phyloP scores from a whole-genome alignment of 2,329 filamentous ascomycete species.

The Alternaria incomplexa region DNA sequence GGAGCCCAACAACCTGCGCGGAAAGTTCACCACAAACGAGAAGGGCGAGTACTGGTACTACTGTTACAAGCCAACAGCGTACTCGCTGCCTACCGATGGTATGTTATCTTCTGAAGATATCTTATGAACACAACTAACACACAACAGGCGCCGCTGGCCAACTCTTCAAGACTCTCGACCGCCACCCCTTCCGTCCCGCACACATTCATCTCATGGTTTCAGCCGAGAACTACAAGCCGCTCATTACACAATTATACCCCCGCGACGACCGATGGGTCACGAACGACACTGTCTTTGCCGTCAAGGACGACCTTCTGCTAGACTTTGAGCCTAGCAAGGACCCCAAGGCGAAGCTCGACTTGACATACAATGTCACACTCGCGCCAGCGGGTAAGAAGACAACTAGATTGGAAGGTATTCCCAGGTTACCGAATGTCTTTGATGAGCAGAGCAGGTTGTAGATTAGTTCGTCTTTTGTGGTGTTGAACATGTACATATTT shows the following conservation, averaged over 20 bases:
- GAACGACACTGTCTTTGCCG: slow-evolving; percentile 67
- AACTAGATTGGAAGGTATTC: slow-evolving; percentile 39
- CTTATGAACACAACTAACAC: not conserved
- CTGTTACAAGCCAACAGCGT: slow-evolving; percentile 76
- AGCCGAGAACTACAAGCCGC: slow-evolving; percentile 61
- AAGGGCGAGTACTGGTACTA: slow-evolving; percentile 76
- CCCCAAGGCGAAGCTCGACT: slow-evolving; percentile 63
- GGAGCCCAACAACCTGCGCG: slow-evolving; percentile 74
- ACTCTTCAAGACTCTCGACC: slow-evolving; percentile 61
- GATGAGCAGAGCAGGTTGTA: slow-evolving; percentile 36
- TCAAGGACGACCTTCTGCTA: slow-evolving; percentile 66
- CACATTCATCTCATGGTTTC: slow-evolving; percentile 66
- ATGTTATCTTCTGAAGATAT: slow-evolving; percentile 3
- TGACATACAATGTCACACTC: slow-evolving; percentile 67
- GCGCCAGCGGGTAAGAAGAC: slow-evolving; percentile 50
- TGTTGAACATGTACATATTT: slow-evolving; percentile 17
- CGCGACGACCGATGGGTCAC: slow-evolving; percentile 63
- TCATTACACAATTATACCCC: slow-evolving; percentile 66
- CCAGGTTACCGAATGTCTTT: slow-evolving; percentile 36
- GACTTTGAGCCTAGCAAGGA: slow-evolving; percentile 61
- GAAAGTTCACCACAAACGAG: slow-evolving; percentile 74
- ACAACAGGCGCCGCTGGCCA: slow-evolving; percentile 57
- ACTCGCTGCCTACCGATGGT: slow-evolving; percentile 72
- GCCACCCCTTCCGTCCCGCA: slow-evolving; percentile 66
- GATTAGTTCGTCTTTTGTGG: slow-evolving; percentile 4